These are phyloP conservation scores for Diphasiastrum complanatum DNA, from an alignment of 83 land plant genomes.

Conservation along the genomic window DNA sequence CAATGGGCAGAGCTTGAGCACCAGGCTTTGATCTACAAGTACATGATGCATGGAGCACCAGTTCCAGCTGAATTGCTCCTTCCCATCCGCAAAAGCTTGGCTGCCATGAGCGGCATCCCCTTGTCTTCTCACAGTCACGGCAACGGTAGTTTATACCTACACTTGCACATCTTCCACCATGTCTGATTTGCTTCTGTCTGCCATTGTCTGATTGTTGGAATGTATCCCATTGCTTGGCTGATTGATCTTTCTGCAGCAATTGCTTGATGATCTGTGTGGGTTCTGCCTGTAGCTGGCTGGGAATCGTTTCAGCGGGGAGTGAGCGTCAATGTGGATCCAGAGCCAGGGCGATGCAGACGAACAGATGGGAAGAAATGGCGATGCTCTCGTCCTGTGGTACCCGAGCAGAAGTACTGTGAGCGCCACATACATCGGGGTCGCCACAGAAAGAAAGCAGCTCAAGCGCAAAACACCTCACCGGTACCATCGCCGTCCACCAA, in stretches of 20 bases:
- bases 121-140: conserved; percentile 21
- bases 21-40: conserved; percentile 61
- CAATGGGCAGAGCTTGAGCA: conserved; percentile 66
- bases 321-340: conserved; percentile 48
- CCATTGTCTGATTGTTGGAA: too few relatives aligned
- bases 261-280: too few relatives aligned
- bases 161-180: not conserved
- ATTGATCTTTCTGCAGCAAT: too few relatives aligned
- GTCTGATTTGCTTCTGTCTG: too few relatives aligned
- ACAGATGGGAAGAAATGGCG: conserved; percentile 85
- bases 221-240: too few relatives aligned
- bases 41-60: conserved; percentile 39
- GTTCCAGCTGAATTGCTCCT: conserved; percentile 43
- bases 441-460: conserved; percentile 77
- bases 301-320: conserved; percentile 50
- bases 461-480: conserved; percentile 46
- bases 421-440: conserved; percentile 75
- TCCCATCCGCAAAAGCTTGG: conserved; percentile 39
- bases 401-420: conserved; percentile 63
- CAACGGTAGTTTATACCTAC: conserved; percentile 26
- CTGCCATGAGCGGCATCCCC: conserved; percentile 14
- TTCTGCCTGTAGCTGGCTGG: conserved; percentile 54
- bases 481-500: conserved; percentile 3
- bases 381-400: conserved; percentile 59
- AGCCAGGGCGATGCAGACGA: conserved; percentile 65